Evolutionary conservation across 306 rosid genomes (phyloP), one percentile per base, ranked within the genome.

Genomic region (Rosa multiflora): DNA sequence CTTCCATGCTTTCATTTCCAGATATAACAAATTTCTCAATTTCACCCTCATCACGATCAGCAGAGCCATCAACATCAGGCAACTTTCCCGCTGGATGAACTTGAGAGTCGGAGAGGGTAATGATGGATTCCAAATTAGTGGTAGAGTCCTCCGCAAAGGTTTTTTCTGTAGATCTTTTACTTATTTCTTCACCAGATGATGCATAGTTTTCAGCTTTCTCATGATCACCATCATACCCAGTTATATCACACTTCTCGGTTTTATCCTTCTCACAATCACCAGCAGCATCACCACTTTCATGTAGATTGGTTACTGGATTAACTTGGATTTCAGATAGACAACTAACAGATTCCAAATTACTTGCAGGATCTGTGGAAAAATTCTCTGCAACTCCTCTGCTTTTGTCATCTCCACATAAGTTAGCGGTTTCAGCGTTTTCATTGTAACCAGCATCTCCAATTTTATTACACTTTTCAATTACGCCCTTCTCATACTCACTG

Each of bases 1-100:
- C 78, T 61, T 75, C 86, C 74, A 56, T 56, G 66, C 75, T 79
- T 55, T 83, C 81, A 83, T 56, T 39, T 76, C 77, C 83, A 73
- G 52, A 76, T 67, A 72, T n/a, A 79, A 70, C 80, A 29, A 10
- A 20, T 49, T 76, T 78, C 67, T 83, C 85, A 52, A 8, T 62
- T 82, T 73, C 79, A 61, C 71, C 75, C 18, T 20, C 72, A 76
- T 85, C 86, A 11, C 5, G 13, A 70, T 13, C 67, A 59, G 52
- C 59, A n/a, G 40, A 72, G 61, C 73, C 83, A 42, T 55, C 77
- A 46, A 76, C 82, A 71, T 80, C 80, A 32, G 29, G 35, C 35
- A 75, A 61, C 58, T 80, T 72, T 66, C 58, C 58, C 47, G 85
- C 77, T 48, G 76, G 75, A 75, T 53, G 62, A 51, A 56, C 89